These are phyloP conservation scores for Curvularia hawaiiensis DNA, from an alignment of 2,329 filamentous ascomycete genomes.

Conservation along the genomic window DNA sequence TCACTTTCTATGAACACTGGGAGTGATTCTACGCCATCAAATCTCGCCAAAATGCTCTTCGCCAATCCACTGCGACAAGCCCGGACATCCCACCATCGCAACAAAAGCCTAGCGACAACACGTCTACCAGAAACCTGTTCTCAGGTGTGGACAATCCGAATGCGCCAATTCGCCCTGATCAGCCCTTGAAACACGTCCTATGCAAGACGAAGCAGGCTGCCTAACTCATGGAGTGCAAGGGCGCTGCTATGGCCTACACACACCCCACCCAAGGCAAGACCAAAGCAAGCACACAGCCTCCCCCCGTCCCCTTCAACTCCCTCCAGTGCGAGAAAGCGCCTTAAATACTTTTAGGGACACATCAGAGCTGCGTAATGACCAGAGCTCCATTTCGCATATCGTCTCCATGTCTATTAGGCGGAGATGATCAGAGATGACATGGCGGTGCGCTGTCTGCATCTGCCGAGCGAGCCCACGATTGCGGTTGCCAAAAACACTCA, in stretches of 20 bases:
- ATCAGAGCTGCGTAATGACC: neutral
- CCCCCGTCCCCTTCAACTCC: neutral
- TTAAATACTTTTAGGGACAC: neutral
- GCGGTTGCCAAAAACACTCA: slow-evolving; percentile 21
- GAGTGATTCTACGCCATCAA: slow-evolving; percentile 14
- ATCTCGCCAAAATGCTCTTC: slow-evolving; percentile 11
- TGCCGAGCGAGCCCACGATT: slow-evolving; percentile 11
- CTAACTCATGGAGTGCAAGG: neutral
- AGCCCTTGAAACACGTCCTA: neutral
- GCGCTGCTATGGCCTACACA: neutral
- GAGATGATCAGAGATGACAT: slow-evolving; percentile 7
- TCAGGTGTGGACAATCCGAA: slow-evolving; percentile 15
- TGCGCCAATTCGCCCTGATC: slow-evolving; percentile 12
- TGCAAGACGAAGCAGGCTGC: neutral
- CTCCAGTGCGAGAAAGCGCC: neutral
- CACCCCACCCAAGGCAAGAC: neutral
- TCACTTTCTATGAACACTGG: slow-evolving; percentile 7
- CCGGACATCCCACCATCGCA: slow-evolving; percentile 7
- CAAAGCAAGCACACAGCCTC: neutral
- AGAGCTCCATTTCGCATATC: slow-evolving; percentile 2
- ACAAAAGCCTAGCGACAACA: slow-evolving; percentile 17
- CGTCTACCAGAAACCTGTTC: slow-evolving; percentile 1
- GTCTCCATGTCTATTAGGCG: neutral
- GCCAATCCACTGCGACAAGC: slow-evolving; percentile 3
- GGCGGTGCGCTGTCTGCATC: slow-evolving; percentile 4